phyloP scores from a whole-genome alignment of 2,329 filamentous ascomycete genomes.

The Berkeleyomyces basicola region DNA sequence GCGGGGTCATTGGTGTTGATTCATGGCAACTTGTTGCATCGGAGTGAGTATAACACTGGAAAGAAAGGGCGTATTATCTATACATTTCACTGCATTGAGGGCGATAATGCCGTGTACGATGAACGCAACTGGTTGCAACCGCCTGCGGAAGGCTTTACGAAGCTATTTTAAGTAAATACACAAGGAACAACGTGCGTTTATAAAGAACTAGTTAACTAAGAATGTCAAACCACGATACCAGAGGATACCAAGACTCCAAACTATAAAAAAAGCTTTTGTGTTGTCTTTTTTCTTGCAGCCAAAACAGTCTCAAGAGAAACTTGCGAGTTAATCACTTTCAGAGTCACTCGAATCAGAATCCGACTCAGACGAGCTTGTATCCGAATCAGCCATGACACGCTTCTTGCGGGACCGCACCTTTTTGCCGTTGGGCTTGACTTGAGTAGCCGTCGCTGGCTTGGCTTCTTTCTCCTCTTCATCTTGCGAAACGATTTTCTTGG shows the following conservation, averaged over 20 bases:
- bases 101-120: conserved; percentile 58
- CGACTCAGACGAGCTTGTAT: conserved; percentile 17
- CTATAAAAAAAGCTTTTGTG: too few relatives aligned
- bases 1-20: conserved; percentile 84
- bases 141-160: conserved; percentile 62
- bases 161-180: conserved; percentile 26
- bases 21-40: conserved; percentile 88
- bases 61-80: conserved; percentile 83
- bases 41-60: conserved; percentile 86
- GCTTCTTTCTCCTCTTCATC: conserved; percentile 11
- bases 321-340: conserved; percentile 8
- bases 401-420: conserved; percentile 18
- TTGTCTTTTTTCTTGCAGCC: background rate
- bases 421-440: conserved; percentile 22
- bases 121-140: conserved; percentile 87
- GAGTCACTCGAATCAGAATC: conserved; percentile 22
- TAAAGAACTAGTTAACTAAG: background rate
- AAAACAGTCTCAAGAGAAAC: background rate
- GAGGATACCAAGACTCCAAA: too few relatives aligned
- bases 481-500: conserved; percentile 5
- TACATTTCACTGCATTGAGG: conserved; percentile 94
- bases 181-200: background rate
- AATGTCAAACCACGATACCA: background rate
- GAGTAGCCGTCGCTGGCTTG: background rate
- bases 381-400: conserved; percentile 18